Evolutionary conservation across 2,329 filamentous ascomycete species (phyloP), one percentile per base, ranked within the genome.

Genomic region (Aspergillus latus): DNA sequence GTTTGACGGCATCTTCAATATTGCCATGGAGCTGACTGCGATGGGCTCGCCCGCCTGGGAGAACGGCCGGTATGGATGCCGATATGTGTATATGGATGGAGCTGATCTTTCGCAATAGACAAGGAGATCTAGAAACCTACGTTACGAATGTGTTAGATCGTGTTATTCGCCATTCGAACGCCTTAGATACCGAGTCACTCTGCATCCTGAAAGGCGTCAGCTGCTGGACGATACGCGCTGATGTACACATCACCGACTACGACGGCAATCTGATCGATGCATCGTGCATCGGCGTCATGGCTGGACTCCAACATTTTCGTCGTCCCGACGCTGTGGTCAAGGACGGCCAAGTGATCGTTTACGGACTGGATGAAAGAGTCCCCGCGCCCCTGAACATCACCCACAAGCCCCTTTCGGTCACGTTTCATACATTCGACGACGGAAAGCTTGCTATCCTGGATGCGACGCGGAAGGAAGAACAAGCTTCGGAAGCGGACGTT

Each of bases 1-100:
- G 58, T 96, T 96, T 71, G 94, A 97, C 72, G 94, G 94, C 72
- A 84, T 96, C 73, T 97, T 97, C 79, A 92, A 87, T 65, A 97
- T 97, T 70, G 84, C 87, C 52, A 89, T 92, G 54, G 94, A 97
- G 73, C 85, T 99, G 66, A 91, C 89, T 60, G 91, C 93, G 48
- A 95, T 97, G 87, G 88, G 90, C 29, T 92, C 91, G 46, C 92
- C 94, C 11, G 87, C 89, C 34, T 96, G 96, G 75, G 92, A 97
- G 74, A 84, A 89, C 64, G 90, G 89, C 73, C 84, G 85, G 84
- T 87, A 80, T 57, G 78, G 56, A 54, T 49, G 11, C 9, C 13
- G 21, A 39, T 6, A 1, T 30, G 13, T 21, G 11, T 9, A 3
- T 8, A 3, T 15, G 29, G 49, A 43, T 16, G 29, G 48, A 11